Percentiles rank a stretch among this genome's conserved stretches.
Conservation (phyloP, 345 rosid genomes). For the Linum lewisii region DNA sequence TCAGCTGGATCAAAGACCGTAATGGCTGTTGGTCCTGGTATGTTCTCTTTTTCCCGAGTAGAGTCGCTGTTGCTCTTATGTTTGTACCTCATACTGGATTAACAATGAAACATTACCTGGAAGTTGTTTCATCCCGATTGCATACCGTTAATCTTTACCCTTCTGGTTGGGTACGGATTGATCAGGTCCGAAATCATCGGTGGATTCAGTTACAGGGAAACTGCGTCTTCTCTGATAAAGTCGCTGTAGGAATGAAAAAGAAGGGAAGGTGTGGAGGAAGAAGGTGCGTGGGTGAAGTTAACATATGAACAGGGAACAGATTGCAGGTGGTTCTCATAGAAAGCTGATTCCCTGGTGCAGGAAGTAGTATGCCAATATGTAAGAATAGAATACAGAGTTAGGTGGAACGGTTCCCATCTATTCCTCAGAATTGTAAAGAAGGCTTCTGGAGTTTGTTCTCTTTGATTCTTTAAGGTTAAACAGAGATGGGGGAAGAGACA, state of each 20-base stretch:
- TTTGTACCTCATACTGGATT: background rate
- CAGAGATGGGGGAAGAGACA: too few relatives aligned
- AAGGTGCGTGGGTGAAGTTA: too few relatives aligned
- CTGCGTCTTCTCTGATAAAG: slow-evolving; percentile 46
- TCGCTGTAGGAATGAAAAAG: too few relatives aligned
- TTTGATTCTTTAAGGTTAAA: too few relatives aligned
- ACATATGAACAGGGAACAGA: too few relatives aligned
- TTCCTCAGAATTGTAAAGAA: too few relatives aligned
- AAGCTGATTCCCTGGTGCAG: slow-evolving; percentile 47
- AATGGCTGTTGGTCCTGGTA: slow-evolving; percentile 87
- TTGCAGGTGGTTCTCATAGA: too few relatives aligned
- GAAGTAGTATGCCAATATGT: slow-evolving; percentile 6
- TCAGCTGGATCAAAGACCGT: slow-evolving; percentile 86
- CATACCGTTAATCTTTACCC: background rate
- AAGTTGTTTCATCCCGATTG: too few relatives aligned
- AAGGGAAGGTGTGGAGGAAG: too few relatives aligned
- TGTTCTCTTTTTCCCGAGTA: slow-evolving; percentile 1
- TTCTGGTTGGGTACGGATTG: background rate
- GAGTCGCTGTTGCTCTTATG: slow-evolving; percentile 1
- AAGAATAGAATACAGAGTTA: background rate
- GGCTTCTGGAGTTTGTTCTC: background rate
- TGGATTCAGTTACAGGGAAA: slow-evolving; percentile 68
- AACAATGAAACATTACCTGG: background rate
- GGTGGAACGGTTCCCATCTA: too few relatives aligned
- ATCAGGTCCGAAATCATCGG: slow-evolving; percentile 57